Evolutionary conservation across 768 basidiomycete genomes (phyloP), one percentile per base, ranked within the genome.

Genomic region (Boletus bicolor): DNA sequence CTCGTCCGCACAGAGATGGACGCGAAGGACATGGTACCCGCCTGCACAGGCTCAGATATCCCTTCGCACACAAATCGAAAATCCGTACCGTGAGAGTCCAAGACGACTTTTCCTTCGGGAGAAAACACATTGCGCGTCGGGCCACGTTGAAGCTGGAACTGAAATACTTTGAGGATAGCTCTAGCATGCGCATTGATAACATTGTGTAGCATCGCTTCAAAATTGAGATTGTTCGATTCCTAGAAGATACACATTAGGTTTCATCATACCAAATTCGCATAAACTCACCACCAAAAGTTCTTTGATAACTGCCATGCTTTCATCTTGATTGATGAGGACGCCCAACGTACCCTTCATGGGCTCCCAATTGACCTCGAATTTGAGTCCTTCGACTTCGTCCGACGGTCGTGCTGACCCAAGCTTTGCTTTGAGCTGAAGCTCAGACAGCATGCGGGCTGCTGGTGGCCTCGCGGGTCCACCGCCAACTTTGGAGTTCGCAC

Each of bases 311-410:
- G 85, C 64, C 46, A 71, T 65, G 8, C 72, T 64, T 21, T 83
- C 83, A 19, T 79, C 78, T 9, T 73, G 68, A 24, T 82, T 74
- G 32, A 91, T 71, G 21, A 71, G 66, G 21, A 84, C 80, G 4
- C 86, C 89, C 19, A 89, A 73, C 14, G 89, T 86, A 24, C 80
- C 79, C 56, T 80, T 77, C 43, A 83, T 80, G 3, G 91, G 84
- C 63, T 89, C 85, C 93, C 93, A 97, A 50, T 75, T 76, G 12
- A 89, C 84, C n/a, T 79, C 73, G 49, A 94, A 85, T 32, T 74
- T 77, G 44, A 88, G 72, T 43, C 79, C 79, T 68, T 95, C 85
- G 1, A 91, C 82, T 57, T 88, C 81, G 64, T 95, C 93, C 1
- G 89, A 91, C 5, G 86, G 80, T 44, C 75, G 75, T 17, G 65